Conservation (phyloP, 2,329 filamentous ascomycete species). For the Xylogone sp. region DNA sequence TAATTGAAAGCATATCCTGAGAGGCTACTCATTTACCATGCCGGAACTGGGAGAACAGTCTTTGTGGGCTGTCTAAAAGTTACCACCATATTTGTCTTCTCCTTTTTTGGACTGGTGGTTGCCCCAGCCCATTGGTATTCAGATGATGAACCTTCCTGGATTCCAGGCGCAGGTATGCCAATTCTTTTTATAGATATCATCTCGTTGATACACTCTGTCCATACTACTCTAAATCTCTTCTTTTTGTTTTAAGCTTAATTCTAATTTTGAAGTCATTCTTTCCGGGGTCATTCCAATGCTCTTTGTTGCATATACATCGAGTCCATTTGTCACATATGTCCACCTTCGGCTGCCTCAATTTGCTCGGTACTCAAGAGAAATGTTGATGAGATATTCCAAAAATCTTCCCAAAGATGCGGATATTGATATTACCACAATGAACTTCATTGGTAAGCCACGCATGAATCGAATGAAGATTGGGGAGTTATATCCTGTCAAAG, state of each 20-base stretch:
- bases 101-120: constrained; percentile 61
- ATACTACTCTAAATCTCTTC: neutral
- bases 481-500: constrained; percentile 21
- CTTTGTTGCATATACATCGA: constrained; percentile 60
- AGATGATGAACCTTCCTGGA: constrained; percentile 23
- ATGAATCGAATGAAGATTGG: constrained; percentile 20
- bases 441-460: constrained; percentile 33
- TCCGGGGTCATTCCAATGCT: constrained; percentile 62
- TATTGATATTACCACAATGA: constrained; percentile 36
- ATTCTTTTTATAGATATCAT: neutral
- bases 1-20: constrained; percentile 45
- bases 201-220: too few species aligned
- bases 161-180: constrained; percentile 19
- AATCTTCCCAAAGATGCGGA: constrained; percentile 38
- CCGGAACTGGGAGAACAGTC: constrained; percentile 62
- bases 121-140: constrained; percentile 37
- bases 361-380: constrained; percentile 56
- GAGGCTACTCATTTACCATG: constrained; percentile 69
- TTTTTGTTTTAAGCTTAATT: constrained; percentile 4
- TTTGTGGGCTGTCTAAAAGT: constrained; percentile 70
- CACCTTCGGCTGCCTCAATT: constrained; percentile 64
- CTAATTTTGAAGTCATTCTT: constrained; percentile 45
- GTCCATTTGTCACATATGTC: constrained; percentile 70
- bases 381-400: constrained; percentile 49
- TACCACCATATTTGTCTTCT: constrained; percentile 65